These are phyloP conservation scores for Volvariella surrecta DNA, from an alignment of 1,284 basidiomycete species.

Conservation along the genomic window DNA sequence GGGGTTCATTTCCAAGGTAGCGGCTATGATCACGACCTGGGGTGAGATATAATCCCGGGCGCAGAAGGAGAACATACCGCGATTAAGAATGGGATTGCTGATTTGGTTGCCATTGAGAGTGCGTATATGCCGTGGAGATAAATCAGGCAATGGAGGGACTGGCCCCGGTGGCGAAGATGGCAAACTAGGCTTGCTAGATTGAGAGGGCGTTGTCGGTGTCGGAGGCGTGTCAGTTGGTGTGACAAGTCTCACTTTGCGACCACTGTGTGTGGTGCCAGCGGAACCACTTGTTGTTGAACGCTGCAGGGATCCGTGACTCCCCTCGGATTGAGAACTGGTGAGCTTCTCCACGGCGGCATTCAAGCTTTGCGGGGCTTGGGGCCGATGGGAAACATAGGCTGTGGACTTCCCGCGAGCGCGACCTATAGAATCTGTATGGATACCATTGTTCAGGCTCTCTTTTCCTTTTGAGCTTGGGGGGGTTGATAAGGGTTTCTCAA, in stretches of 20 bases:
- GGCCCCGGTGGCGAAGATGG: conserved; percentile 35
- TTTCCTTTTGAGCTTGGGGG: conserved; percentile 12
- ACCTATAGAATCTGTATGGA: conserved; percentile 22
- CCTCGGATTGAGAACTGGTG: conserved; percentile 37
- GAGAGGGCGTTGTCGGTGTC: conserved; percentile 18
- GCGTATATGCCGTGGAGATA: conserved; percentile 20
- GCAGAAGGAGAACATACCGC: conserved; percentile 31
- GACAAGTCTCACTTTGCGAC: conserved; percentile 5
- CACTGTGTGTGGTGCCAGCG: neutral
- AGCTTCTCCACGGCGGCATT: conserved; percentile 49
- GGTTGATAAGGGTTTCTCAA: conserved; percentile 9
- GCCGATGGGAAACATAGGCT: conserved; percentile 35
- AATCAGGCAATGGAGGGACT: conserved; percentile 27
- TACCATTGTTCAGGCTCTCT: conserved; percentile 16
- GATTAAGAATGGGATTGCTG: conserved; percentile 55
- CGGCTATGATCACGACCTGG: conserved; percentile 33
- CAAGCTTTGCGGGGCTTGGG: conserved; percentile 45
- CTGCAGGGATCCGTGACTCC: conserved; percentile 21
- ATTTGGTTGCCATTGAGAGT: conserved; percentile 54
- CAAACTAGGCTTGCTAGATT: conserved; percentile 19
- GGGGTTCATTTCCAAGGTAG: conserved; percentile 66
- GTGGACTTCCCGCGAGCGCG: conserved; percentile 40
- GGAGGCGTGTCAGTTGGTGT: conserved; percentile 8
- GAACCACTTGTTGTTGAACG: conserved; percentile 1
- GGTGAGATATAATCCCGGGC: conserved; percentile 5